Base-by-base conservation (phyloP, 495 filamentous ascomycete genomes). In the Aspergillus campestris region DNA sequence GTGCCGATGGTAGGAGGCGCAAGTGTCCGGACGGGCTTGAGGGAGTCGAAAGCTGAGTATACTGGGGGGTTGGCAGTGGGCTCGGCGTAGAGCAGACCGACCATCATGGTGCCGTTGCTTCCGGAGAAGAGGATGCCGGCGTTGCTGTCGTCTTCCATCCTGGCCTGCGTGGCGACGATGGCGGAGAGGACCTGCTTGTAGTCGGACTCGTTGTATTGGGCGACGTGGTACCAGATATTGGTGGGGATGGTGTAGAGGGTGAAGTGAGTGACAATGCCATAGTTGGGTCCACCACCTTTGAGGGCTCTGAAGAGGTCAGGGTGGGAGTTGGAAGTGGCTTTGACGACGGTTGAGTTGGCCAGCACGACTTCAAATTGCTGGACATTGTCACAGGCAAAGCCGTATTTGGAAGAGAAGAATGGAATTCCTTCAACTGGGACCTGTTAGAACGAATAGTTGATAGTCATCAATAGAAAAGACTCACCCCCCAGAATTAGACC, bases 191-290 rank as follows among this genome's bases (percentile, higher is more conserved):
- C 35, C 33, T 34, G 9, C 3, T 10, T 13, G 33, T 34, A 37
- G 35, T 9, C n/a, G 8, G 35, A 44, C 11, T 33, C 24, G 41
- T 33, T 10, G 7, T 31, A 34, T 5, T 10, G 7, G 35, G 18
- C 35, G n/a, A 37, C n/a, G 7, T 13, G 8, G n/a, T 13, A 30
- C 34, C 44, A 39, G 34, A 32, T 47, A n/a, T 47, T 6, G 7
- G 8, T 13, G 10, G 36, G 41, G 48, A 71, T 64, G 0, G 69
- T 66, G 27, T 52, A 31, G 34, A 72, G 18, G 35, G 63, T 50
- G 50, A 73, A 62, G 15, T 52, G 36, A 2, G 74, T 73, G 15
- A 74, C 67, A 47, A 80, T 62, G 11, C 74, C 74, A 47, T 75
- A 77, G 54, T 78, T 78, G 40, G 61, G 62, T 0, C 53, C 48